Percentiles rank a stretch among this genome's conserved stretches.
phyloP scores from a whole-genome alignment of 192 early-diverging fungal species.

The Ramicandelaber brevisporus region DNA sequence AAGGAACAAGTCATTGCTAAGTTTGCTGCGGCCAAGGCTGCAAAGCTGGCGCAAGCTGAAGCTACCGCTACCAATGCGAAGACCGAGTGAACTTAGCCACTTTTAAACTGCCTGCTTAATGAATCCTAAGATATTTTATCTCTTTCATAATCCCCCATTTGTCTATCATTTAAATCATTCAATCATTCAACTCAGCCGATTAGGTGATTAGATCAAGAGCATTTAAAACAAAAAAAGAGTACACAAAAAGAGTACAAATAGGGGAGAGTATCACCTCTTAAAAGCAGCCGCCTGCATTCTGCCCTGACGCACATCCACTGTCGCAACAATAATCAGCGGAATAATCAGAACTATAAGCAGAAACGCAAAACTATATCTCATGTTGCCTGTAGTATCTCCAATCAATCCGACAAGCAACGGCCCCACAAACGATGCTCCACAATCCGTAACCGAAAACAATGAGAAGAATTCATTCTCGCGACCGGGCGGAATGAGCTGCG shows the following conservation, averaged over 20 bases:
- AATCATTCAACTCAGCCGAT: too few relatives aligned
- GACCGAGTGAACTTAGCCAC: too few relatives aligned
- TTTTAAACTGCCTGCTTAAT: too few relatives aligned
- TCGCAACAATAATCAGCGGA: slow-evolving; percentile 19
- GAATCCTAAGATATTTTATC: too few relatives aligned
- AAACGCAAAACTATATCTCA: slow-evolving; percentile 26
- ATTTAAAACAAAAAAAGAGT: too few relatives aligned
- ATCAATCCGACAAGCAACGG: slow-evolving; percentile 40
- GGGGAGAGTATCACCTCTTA: too few relatives aligned
- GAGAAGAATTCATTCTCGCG: slow-evolving; percentile 43
- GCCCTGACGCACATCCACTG: slow-evolving; percentile 25
- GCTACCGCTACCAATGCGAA: slow-evolving; percentile 36
- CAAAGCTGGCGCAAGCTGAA: slow-evolving; percentile 20
- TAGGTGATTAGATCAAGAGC: too few relatives aligned
- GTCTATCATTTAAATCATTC: too few relatives aligned
- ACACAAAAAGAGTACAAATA: too few relatives aligned
- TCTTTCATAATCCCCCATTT: too few relatives aligned
- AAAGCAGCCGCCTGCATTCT: slow-evolving; percentile 15
- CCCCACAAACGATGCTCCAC: slow-evolving; percentile 39
- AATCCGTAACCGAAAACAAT: slow-evolving; percentile 39
- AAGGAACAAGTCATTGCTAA: too few relatives aligned
- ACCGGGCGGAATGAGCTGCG: slow-evolving; percentile 31
- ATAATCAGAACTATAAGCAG: slow-evolving; percentile 21
- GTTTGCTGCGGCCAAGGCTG: slow-evolving; percentile 9
- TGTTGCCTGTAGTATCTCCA: slow-evolving; percentile 16